phyloP scores from a whole-genome alignment of 2,329 filamentous ascomycete genomes.

The Ceratocystiopsis brevicomis region DNA sequence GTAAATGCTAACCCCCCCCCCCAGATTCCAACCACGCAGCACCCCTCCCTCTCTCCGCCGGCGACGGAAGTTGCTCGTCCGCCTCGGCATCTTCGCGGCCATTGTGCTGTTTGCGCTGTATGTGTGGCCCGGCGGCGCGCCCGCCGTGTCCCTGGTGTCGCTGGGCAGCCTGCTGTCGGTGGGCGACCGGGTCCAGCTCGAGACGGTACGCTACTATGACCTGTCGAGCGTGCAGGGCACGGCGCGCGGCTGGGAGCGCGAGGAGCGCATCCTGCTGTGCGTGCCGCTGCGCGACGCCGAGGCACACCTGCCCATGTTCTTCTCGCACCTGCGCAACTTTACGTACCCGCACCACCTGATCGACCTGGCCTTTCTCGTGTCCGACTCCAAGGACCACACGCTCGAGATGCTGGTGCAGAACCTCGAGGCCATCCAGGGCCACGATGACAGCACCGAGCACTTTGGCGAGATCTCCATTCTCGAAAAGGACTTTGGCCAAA shows the following conservation, averaged over 20 bases:
- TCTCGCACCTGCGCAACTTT: constrained; percentile 87
- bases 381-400: constrained; percentile 89
- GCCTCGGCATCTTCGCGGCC: constrained; percentile 40
- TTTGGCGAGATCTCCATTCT: constrained; percentile 96
- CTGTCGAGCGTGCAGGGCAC: constrained; percentile 80
- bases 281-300: constrained; percentile 87
- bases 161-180: constrained; percentile 47
- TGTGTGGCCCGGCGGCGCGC: constrained; percentile 46
- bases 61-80: constrained; percentile 52
- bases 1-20: not conserved
- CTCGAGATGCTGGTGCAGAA: constrained; percentile 55
- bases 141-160: constrained; percentile 41
- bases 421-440: constrained; percentile 60
- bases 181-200: constrained; percentile 56
- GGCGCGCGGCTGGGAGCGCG: constrained; percentile 83
- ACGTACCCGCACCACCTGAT: constrained; percentile 95
- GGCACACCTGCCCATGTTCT: constrained; percentile 91
- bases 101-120: constrained; percentile 53
- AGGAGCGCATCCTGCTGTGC: constrained; percentile 87
- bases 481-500: constrained; percentile 96
- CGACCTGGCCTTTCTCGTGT: constrained; percentile 89
- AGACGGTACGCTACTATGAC: constrained; percentile 95
- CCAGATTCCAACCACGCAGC: constrained; percentile 69
- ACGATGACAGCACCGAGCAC: constrained; percentile 59
- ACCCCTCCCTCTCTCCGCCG: constrained; percentile 52